Conservation (phyloP, 192 early-diverging fungal species). For the Coemansia sp. region DNA sequence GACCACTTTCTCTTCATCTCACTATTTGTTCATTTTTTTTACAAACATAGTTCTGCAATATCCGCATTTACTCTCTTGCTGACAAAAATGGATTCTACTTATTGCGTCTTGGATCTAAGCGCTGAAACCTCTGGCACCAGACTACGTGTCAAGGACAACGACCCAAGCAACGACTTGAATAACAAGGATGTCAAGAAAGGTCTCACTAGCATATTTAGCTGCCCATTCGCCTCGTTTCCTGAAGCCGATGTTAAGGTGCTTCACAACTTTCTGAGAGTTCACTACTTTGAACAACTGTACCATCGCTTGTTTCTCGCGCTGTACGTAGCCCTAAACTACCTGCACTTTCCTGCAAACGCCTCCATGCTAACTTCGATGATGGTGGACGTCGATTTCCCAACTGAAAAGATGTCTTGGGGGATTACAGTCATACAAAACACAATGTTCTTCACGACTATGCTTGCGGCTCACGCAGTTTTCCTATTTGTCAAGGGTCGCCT, state of each 20-base stretch:
- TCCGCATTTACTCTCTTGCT: neutral
- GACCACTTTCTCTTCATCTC: neutral
- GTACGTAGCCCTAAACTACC: neutral
- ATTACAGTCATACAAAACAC: neutral
- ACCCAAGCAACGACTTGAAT: neutral
- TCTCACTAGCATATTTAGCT: neutral
- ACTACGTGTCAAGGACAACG: neutral
- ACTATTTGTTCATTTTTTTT: neutral
- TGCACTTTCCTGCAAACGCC: neutral
- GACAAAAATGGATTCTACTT: neutral
- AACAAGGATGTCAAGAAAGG: neutral
- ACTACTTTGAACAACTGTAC: neutral
- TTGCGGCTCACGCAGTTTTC: neutral
- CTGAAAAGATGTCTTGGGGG: neutral
- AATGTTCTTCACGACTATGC: neutral
- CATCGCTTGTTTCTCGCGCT: neutral
- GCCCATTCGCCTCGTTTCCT: neutral
- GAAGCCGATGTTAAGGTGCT: neutral
- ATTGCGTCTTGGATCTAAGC: neutral
- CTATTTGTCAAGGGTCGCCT: neutral
- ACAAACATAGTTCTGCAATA: neutral
- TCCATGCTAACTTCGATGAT: neutral
- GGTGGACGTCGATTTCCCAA: neutral
- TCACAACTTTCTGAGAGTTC: neutral
- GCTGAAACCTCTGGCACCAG: neutral